A percentile compares a stretch with the other conserved stretches of the same genome.
Evolutionary conservation across 306 rosid species (phyloP).

Genomic region (Prunus mongolica): DNA sequence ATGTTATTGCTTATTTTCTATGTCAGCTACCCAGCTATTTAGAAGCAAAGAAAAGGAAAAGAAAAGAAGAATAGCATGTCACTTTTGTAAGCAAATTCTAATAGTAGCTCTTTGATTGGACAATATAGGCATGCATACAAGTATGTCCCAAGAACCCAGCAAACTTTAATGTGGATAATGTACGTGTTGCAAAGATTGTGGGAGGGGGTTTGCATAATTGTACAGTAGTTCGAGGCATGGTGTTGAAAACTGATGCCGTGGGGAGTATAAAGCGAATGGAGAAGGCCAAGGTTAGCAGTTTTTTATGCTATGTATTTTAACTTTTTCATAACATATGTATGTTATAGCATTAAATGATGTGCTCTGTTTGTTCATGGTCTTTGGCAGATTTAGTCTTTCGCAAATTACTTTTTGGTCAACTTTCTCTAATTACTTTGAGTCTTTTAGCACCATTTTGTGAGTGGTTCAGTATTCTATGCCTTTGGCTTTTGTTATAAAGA

Average conservation of each 20-base stretch:
- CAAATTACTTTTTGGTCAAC: background rate
- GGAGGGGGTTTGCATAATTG: constrained; percentile 91
- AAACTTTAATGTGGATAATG: constrained; percentile 90
- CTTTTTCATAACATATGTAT: background rate
- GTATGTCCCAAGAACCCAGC: constrained; percentile 89
- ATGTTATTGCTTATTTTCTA: background rate
- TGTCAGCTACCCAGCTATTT: background rate
- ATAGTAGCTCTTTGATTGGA: constrained; percentile 3
- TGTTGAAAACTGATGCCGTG: constrained; percentile 71
- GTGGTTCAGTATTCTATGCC: background rate
- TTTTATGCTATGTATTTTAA: background rate
- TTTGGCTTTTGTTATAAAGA: background rate
- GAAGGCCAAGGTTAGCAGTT: constrained; percentile 69
- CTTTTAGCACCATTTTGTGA: background rate
- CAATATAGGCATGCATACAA: constrained; percentile 82
- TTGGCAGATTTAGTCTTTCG: background rate
- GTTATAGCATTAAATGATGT: background rate
- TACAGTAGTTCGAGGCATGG: constrained; percentile 78
- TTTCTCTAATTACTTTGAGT: background rate
- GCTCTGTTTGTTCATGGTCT: background rate
- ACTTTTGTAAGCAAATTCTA: constrained; percentile 18
- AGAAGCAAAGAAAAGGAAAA: background rate
- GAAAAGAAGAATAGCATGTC: background rate
- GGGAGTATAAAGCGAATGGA: constrained; percentile 68
- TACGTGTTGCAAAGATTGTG: constrained; percentile 83